Conservation (phyloP, 345 rosid species). For the Eutrema heterophyllum region DNA sequence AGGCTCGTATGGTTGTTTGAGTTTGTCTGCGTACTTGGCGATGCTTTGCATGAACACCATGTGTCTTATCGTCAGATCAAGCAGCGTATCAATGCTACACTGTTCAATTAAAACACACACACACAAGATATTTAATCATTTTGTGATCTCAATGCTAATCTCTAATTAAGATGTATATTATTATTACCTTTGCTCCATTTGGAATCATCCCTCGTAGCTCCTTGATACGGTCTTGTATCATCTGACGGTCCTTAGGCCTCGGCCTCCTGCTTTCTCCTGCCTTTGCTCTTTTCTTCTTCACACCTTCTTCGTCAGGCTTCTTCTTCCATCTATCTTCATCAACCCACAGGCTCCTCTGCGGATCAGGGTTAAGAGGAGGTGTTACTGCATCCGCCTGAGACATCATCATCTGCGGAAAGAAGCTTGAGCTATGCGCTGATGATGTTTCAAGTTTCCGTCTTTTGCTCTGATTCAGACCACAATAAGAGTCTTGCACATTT, state of each 20-base stretch:
- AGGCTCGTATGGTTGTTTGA: constrained; percentile 54
- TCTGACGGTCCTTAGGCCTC: constrained; percentile 95
- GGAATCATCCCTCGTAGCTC: constrained; percentile 89
- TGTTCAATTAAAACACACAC: constrained; percentile 30
- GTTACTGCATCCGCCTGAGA: constrained; percentile 21
- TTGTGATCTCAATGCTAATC: not conserved
- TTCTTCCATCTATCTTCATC: constrained; percentile 57
- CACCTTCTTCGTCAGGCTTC: constrained; percentile 50
- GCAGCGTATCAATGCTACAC: constrained; percentile 84
- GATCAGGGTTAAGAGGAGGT: constrained; percentile 44
- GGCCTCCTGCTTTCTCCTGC: constrained; percentile 83
- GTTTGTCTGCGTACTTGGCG: constrained; percentile 73
- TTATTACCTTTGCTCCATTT: constrained; percentile 83
- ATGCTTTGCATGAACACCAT: constrained; percentile 88
- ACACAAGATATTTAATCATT: not conserved
- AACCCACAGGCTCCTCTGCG: no score
- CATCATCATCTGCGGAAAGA: constrained; percentile 8
- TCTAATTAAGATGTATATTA: constrained; percentile 23
- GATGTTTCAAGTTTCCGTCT: constrained; percentile 48
- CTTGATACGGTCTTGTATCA: constrained; percentile 87
- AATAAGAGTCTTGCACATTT: constrained; percentile 18
- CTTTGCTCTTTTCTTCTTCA: constrained; percentile 69
- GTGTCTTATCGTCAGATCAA: constrained; percentile 78
- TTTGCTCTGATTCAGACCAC: constrained; percentile 30
- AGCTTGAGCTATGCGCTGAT: constrained; percentile 22